Base-by-base conservation (phyloP, 2,329 filamentous ascomycete species). In the Pyrenophora seminiperda region DNA sequence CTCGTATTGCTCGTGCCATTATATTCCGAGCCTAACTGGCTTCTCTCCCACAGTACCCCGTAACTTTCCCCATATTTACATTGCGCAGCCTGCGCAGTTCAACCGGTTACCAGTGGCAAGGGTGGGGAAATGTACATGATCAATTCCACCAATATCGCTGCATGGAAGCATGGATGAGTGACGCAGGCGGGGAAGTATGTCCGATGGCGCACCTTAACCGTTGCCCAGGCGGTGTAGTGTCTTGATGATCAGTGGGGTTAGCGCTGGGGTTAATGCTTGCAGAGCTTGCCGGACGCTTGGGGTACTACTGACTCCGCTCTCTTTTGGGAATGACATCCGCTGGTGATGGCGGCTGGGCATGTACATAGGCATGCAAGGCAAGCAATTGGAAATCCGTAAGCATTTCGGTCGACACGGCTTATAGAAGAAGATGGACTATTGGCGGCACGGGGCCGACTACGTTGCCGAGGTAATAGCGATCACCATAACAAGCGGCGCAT, bases 261-360 rank as follows among this genome's bases (percentile, higher is more conserved):
- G 54, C 38, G 54, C 44, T 18, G 30, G 36, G 47, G 41, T 49
- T 45, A 20, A 33, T 46, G 47, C 47, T 50, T 50, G 41, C 50
- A 42, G 54, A 50, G 50, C 53, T 56, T 56, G 58, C 34, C 34
- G 47, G 48, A 56, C 56, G 53, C 59, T 61, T 50, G 48, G 14
- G 46, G 24, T 19, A 40, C 2, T 15, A 45, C 38, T 38, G 20
- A 41, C 31, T 32, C 54, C 51, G 53, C 18, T 2, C 53, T 54
- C 14, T 7, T 46, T 56, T 47, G 31, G 54, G 61, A 5, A 63
- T 53, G 34, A 15, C 54, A 58, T 45, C 50, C 53, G 50, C 33
- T 7, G 4, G 36, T 31, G n/a, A 32, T 20, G 27, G 18, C 20
- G 22, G 43, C 30, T n/a, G 41, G 41, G 45, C 49, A 40, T 53